A percentile compares a stretch with the other conserved stretches of the same genome.
These are phyloP conservation scores for Lasiosphaeriaceae sp. DNA, from an alignment of 495 filamentous ascomycete genomes.

Conservation along the genomic window DNA sequence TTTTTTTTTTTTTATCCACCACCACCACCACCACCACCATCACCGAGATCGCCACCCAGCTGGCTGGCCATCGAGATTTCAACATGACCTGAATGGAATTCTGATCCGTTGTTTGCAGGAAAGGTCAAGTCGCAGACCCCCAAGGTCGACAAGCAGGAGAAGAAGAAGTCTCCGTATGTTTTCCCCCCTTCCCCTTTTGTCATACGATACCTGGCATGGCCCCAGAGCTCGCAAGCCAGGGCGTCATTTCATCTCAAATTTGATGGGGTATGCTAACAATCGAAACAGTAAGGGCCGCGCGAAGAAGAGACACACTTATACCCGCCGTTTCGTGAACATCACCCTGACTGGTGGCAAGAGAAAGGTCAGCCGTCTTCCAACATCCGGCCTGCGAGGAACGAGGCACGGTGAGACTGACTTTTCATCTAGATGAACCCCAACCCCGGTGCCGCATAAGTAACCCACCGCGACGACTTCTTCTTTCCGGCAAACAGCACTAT, in stretches of 20 bases:
- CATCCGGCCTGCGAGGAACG: not conserved
- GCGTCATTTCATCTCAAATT: too few relatives aligned
- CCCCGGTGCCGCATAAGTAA: constrained; percentile 40
- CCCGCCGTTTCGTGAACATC: constrained; percentile 98
- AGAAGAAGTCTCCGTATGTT: constrained; percentile 72
- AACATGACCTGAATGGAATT: not conserved
- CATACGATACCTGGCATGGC: not conserved
- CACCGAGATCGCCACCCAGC: not conserved
- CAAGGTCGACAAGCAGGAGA: constrained; percentile 85
- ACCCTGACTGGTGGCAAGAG: constrained; percentile 98
- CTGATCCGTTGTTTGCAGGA: constrained; percentile 25
- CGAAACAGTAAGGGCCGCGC: constrained; percentile 76
- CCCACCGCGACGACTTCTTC: constrained; percentile 12
- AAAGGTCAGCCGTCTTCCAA: constrained; percentile 59
- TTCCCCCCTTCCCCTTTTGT: not conserved
- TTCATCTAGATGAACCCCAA: constrained; percentile 49
- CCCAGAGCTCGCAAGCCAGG: not conserved
- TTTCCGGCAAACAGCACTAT: constrained; percentile 11
- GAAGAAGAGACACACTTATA: constrained; percentile 97
- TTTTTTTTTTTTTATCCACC: constrained; percentile 9
- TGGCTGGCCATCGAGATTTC: not conserved
- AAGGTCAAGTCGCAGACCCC: constrained; percentile 51
- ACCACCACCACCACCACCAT: constrained; percentile 1
- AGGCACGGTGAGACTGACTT: not conserved
- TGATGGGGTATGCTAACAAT: constrained; percentile 13